These are phyloP conservation scores for Monosporascus sp. DNA, from an alignment of 2,329 filamentous ascomycete species.

Conservation along the genomic window DNA sequence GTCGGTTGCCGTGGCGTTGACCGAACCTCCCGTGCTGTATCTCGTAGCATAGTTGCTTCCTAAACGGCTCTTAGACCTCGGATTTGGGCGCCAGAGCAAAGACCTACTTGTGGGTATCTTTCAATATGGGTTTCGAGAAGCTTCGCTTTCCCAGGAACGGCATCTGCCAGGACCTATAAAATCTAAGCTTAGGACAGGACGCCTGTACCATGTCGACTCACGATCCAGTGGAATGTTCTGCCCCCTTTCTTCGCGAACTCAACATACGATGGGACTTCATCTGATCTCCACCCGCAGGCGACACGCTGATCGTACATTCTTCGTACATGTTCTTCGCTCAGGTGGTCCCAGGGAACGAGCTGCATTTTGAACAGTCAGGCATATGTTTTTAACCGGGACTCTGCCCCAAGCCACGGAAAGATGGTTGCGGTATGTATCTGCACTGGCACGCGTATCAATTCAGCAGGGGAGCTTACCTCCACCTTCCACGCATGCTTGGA, in stretches of 20 bases:
- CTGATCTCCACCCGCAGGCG: constrained; percentile 39
- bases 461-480: constrained; percentile 23
- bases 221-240: constrained; percentile 37
- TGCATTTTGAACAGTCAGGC: constrained; percentile 2
- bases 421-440: neutral
- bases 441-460: no score
- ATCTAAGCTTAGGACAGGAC: constrained; percentile 3
- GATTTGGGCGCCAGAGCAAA: neutral
- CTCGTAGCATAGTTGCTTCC: constrained; percentile 29
- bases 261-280: constrained; percentile 32
- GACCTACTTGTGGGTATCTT: constrained; percentile 25
- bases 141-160: constrained; percentile 21
- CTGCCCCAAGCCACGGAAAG: neutral
- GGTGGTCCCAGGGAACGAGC: constrained; percentile 41
- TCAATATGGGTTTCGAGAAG: constrained; percentile 26
- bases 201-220: constrained; percentile 4
- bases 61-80: constrained; percentile 6
- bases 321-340: constrained; percentile 32
- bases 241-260: constrained; percentile 27
- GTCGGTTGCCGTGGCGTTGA: constrained; percentile 25
- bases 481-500: constrained; percentile 28
- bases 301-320: constrained; percentile 39
- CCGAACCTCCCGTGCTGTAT: constrained; percentile 28
- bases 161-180: constrained; percentile 26
- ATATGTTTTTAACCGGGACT: constrained; percentile 5